Conservation (phyloP, 768 basidiomycete genomes). For the Lentinula boryana region DNA sequence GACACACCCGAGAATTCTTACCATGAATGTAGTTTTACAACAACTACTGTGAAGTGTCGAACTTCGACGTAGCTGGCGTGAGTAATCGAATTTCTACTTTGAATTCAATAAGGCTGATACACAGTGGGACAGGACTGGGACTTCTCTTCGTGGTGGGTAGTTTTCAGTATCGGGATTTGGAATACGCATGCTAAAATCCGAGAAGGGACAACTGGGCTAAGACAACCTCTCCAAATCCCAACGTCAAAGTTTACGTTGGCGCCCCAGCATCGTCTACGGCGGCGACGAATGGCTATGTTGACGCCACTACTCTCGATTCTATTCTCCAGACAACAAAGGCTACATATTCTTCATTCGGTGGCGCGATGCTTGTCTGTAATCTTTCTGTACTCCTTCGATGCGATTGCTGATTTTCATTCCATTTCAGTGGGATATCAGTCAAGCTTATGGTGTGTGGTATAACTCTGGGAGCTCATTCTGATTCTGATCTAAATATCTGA, state of each 20-base stretch:
- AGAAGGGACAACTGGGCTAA: conserved; percentile 38
- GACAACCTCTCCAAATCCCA: conserved; percentile 41
- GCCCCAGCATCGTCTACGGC: conserved; percentile 46
- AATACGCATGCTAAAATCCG: background rate
- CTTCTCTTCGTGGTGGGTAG: conserved; percentile 39
- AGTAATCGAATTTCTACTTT: conserved; percentile 8
- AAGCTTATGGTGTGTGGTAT: conserved; percentile 25
- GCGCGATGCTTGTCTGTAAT: conserved; percentile 28
- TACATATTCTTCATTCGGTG: conserved; percentile 50
- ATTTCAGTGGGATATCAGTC: conserved; percentile 28
- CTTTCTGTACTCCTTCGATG: background rate
- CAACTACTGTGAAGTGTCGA: conserved; percentile 51
- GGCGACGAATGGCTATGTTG: conserved; percentile 49
- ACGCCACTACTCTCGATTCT: conserved; percentile 31
- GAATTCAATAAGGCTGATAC: background rate
- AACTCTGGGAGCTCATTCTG: background rate
- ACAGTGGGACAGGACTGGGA: conserved; percentile 36
- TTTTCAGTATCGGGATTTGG: background rate
- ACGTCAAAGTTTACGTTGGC: conserved; percentile 52
- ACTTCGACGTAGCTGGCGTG: conserved; percentile 34
- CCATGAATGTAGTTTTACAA: conserved; percentile 29
- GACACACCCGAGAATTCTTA: background rate
- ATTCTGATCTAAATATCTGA: background rate
- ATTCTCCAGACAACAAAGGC: conserved; percentile 33
- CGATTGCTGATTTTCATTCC: background rate